Percentiles rank a stretch among this genome's conserved stretches.
These are phyloP conservation scores for Rhypophila decipiens DNA, from an alignment of 495 filamentous ascomycete species.

Conservation along the genomic window DNA sequence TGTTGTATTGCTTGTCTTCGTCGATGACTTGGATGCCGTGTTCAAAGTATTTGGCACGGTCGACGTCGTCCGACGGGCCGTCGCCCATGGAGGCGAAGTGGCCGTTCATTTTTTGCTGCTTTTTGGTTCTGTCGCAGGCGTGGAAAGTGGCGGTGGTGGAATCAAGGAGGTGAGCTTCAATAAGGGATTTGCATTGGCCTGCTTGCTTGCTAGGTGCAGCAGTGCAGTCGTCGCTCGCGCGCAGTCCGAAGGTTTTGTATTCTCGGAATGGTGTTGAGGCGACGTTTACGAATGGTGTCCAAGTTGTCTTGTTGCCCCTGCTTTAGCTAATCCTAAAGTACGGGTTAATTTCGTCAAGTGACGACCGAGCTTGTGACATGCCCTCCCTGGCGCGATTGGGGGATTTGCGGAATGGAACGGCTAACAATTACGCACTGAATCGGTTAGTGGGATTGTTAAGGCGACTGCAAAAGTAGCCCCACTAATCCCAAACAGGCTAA, in stretches of 20 bases:
- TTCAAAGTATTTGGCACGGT: conserved; percentile 65
- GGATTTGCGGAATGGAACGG: too few relatives aligned
- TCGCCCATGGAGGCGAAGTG: conserved; percentile 81
- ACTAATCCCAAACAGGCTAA: too few relatives aligned
- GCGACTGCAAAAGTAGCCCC: too few relatives aligned
- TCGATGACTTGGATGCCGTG: conserved; percentile 97
- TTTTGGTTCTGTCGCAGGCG: background rate
- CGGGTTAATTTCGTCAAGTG: too few relatives aligned
- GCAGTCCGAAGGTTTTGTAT: too few relatives aligned
- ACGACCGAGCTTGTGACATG: conserved; percentile 21
- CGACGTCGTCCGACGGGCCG: conserved; percentile 56
- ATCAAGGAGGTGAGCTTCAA: conserved; percentile 1
- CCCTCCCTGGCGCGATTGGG: background rate
- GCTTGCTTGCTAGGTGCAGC: background rate
- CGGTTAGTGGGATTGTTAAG: too few relatives aligned
- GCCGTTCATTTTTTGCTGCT: conserved; percentile 56
- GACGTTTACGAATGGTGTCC: too few relatives aligned
- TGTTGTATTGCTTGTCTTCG: conserved; percentile 76
- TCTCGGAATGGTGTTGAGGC: too few relatives aligned
- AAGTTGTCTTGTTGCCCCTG: too few relatives aligned
- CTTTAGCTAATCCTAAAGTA: too few relatives aligned
- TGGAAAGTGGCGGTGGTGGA: conserved; percentile 13
- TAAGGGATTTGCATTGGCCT: background rate
- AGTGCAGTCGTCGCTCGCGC: background rate
- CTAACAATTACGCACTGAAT: too few relatives aligned